Conservation (phyloP, 2,329 filamentous ascomycete genomes). For the Coniochaeta prunicola region DNA sequence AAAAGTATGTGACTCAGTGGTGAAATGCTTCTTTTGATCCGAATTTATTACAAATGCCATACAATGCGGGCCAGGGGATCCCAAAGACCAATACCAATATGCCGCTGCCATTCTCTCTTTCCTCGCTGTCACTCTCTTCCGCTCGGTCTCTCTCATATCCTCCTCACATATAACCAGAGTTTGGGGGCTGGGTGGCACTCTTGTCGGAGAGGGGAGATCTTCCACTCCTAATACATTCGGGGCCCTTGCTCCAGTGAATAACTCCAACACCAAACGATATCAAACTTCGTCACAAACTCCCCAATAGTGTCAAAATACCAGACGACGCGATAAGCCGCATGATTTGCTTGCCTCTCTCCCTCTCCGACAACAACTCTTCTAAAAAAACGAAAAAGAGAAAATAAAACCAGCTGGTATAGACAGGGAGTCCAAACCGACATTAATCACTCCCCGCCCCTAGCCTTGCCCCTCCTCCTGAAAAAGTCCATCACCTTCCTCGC, state of each 20-base stretch:
- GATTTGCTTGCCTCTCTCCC: no score
- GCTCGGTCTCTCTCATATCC: background rate
- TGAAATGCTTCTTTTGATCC: background rate
- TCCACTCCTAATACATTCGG: background rate
- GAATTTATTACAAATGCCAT: constrained; percentile 1
- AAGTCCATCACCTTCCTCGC: constrained; percentile 97
- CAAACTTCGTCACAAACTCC: background rate
- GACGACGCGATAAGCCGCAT: no score
- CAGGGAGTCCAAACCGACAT: background rate
- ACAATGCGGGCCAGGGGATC: background rate
- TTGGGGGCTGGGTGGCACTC: no score
- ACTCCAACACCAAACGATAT: no score
- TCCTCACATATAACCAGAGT: no score
- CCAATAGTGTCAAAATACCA: no score
- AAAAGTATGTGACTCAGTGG: background rate
- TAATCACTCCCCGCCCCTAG: constrained; percentile 52
- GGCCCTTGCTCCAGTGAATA: no score
- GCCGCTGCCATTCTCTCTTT: background rate
- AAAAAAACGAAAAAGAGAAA: no score
- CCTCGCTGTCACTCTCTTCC: background rate
- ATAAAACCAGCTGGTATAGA: background rate
- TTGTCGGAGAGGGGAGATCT: no score
- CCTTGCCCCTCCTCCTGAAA: constrained; percentile 81
- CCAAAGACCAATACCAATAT: background rate
- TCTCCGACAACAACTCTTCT: no score